Evolutionary conservation across 306 rosid species (phyloP), one percentile per base, ranked within the genome.

Genomic region (Quercus ilex): DNA sequence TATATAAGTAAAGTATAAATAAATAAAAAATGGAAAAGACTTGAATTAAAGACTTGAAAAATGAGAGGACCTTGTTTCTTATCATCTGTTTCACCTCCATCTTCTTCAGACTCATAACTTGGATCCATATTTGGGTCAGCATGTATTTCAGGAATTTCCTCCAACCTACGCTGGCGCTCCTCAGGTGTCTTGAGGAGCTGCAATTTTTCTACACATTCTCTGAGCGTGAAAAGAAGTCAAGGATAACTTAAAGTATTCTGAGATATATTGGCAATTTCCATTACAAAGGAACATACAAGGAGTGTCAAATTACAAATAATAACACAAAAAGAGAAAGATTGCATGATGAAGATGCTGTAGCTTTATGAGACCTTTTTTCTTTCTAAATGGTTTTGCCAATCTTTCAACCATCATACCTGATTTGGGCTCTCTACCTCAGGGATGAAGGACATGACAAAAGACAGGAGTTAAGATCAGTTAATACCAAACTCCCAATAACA

Each of bases 141-240:
- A 43, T 90, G 99, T 78, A 96, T 93, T 85, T 89, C 94, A 53
- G 97, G 89, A 77, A 92, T 85, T 81, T 96, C 99, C 70, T 90
- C 99, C 82, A 91, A 86, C 78, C 99, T 96, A 20, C 99, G 98
- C 77, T 90, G 98, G 60, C 99, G 98, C 79, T 96, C 99, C 88
- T 96, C 98, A 2, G 98, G 99, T 23, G 98, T 89, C 88, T 90
- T 96, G 73, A 96, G 76, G 82, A 91, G 91, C 88, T 96, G 99
- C 87, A 96, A 82, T 82, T 96, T 96, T 91, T 96, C 99, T 4
- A 96, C 98, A 85, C 99, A 96, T 88, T 96, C 99, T 88, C 99
- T 88, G 79, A 96, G 99, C 97, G 99, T 96, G 80, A 80, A 76
- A 77, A 55, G 51, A 76, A 84, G 97, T 96, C 77, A 93, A 90